Evolutionary conservation across 768 basidiomycete species (phyloP).

Genomic region (Suillus spraguei): DNA sequence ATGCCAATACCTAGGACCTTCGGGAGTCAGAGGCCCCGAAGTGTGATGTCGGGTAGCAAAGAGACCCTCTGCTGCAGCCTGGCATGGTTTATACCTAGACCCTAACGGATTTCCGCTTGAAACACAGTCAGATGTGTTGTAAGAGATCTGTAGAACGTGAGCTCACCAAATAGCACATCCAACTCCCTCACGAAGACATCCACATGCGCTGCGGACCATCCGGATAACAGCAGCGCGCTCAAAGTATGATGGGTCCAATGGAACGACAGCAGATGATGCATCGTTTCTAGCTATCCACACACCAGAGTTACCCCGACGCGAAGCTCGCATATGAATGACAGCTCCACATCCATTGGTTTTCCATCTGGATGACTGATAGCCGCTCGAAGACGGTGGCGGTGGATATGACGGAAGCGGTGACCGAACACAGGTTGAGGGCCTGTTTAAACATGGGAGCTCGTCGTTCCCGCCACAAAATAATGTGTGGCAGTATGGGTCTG

Average conservation of each 20-base stretch:
- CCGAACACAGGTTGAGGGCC: constrained; percentile 29
- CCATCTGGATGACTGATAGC: constrained; percentile 15
- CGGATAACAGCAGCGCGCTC: constrained; percentile 49
- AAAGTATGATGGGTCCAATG: constrained; percentile 61
- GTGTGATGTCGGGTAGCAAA: constrained; percentile 27
- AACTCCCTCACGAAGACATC: constrained; percentile 68
- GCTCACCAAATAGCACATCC: constrained; percentile 64
- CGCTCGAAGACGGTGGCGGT: constrained; percentile 25
- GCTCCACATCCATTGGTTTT: constrained; percentile 64
- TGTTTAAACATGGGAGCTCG: constrained; percentile 13
- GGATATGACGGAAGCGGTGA: constrained; percentile 41
- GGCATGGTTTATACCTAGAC: constrained; percentile 61
- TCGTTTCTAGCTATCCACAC: constrained; percentile 61
- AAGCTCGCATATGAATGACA: constrained; percentile 56
- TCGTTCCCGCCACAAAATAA: constrained; percentile 47
- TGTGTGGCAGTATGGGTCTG: constrained; percentile 33
- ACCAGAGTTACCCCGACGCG: constrained; percentile 50
- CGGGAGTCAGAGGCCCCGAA: constrained; percentile 35
- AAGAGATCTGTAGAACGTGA: neutral
- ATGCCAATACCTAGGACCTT: constrained; percentile 48
- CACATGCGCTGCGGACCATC: constrained; percentile 59
- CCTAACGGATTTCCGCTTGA: constrained; percentile 67
- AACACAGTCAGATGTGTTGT: constrained; percentile 15
- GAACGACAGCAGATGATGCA: constrained; percentile 54
- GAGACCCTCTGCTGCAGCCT: constrained; percentile 53